phyloP scores from a whole-genome alignment of 257 asterid genomes.

The Solanum habrochaites region DNA sequence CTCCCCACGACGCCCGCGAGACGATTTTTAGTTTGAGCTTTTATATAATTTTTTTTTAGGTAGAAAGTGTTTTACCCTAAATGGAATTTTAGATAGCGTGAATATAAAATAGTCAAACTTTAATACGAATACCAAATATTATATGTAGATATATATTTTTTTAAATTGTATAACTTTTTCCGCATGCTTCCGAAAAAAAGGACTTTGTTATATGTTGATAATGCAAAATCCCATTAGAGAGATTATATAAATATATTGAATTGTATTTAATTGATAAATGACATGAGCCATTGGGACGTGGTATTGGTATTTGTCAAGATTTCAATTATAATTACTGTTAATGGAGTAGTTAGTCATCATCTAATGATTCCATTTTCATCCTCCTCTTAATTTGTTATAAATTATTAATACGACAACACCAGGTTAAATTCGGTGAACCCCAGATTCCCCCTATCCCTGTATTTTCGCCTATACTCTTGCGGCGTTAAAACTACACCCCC shows the following conservation, averaged over 20 bases:
- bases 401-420: background rate
- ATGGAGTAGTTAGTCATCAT: background rate
- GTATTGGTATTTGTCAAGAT: background rate
- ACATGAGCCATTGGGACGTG: background rate
- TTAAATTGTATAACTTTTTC: background rate
- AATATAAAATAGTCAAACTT: too few relatives aligned
- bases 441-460: too few relatives aligned
- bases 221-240: background rate
- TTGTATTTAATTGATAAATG: background rate
- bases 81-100: background rate
- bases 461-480: too few relatives aligned
- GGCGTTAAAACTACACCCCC: too few relatives aligned
- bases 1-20: too few relatives aligned
- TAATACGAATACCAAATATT: background rate
- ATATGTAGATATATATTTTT: background rate
- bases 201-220: background rate
- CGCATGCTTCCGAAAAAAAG: background rate
- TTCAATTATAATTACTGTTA: background rate
- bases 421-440: too few relatives aligned
- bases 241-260: background rate
- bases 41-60: too few relatives aligned
- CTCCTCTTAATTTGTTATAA: background rate
- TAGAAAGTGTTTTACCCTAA: too few relatives aligned
- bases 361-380: background rate
- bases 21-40: too few relatives aligned